phyloP scores from a whole-genome alignment of 345 rosid genomes.

The Excoecaria agallocha region DNA sequence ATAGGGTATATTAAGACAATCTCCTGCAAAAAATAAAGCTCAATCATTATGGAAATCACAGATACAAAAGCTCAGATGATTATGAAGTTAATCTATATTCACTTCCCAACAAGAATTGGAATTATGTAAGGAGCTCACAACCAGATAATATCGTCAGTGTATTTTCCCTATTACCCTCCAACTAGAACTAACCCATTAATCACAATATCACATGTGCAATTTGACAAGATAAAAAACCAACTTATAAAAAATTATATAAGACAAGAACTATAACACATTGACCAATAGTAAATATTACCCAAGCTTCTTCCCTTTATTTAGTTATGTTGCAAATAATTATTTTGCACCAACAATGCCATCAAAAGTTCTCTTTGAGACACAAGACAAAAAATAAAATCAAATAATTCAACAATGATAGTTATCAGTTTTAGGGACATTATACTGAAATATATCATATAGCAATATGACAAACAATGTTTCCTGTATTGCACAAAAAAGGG shows the following conservation, averaged over 20 bases:
- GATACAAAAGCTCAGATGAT: neutral
- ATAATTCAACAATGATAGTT: neutral
- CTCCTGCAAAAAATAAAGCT: slow-evolving; percentile 53
- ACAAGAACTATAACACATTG: neutral
- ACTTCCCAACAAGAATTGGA: neutral
- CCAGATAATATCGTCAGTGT: neutral
- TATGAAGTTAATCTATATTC: neutral
- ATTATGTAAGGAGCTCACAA: neutral
- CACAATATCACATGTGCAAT: neutral
- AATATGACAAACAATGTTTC: neutral
- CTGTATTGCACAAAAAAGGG: neutral
- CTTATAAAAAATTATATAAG: neutral
- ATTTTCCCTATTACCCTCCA: slow-evolving; percentile 2
- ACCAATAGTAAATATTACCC: neutral
- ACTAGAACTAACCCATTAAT: neutral
- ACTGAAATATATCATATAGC: neutral
- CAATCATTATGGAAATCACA: neutral
- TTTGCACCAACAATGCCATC: neutral
- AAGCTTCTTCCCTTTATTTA: neutral
- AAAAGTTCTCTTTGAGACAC: neutral
- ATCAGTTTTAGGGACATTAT: neutral
- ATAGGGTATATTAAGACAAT: slow-evolving; percentile 94
- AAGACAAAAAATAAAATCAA: neutral
- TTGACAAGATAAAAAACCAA: neutral
- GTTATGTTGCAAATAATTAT: neutral